phyloP scores from a whole-genome alignment of 352 stramenopile species.

The Globisporangium ultimum region DNA sequence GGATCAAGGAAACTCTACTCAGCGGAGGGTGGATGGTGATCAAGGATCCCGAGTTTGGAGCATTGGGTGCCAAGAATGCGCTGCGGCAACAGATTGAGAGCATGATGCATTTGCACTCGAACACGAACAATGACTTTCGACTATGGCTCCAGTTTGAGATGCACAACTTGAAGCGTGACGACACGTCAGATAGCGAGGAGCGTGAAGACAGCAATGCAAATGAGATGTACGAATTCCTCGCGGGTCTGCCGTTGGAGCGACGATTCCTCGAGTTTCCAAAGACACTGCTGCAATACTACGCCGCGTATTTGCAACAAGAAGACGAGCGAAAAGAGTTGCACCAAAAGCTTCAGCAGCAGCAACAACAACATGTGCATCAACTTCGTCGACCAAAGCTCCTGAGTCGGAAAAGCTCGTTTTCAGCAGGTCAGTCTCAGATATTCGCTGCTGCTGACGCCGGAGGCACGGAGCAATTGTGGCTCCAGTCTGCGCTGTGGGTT shows the following conservation, averaged over 20 bases:
- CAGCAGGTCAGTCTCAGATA: constrained; percentile 13
- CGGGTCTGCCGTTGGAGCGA: constrained; percentile 17
- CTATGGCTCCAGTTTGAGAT: constrained; percentile 30
- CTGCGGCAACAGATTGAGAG: constrained; percentile 29
- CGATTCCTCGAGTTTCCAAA: constrained; percentile 30
- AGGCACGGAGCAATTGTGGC: constrained; percentile 18
- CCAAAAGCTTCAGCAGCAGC: constrained; percentile 12
- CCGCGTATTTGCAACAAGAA: constrained; percentile 15
- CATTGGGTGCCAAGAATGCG: constrained; percentile 14
- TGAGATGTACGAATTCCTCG: constrained; percentile 8
- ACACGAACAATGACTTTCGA: constrained; percentile 26
- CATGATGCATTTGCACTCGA: constrained; percentile 22
- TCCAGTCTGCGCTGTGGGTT: constrained; percentile 34
- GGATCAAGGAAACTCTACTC: constrained; percentile 25
- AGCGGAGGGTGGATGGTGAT: constrained; percentile 29
- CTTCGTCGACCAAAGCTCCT: constrained; percentile 17
- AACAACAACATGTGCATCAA: constrained; percentile 9
- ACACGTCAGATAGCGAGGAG: background rate
- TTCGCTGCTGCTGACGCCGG: constrained; percentile 2
- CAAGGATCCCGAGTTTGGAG: constrained; percentile 14
- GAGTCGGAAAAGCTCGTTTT: constrained; percentile 19
- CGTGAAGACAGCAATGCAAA: background rate
- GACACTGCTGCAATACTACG: constrained; percentile 25
- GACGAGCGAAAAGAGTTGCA: constrained; percentile 13
- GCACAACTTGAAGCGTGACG: no score